A percentile compares a stretch with the other conserved stretches of the same genome.
phyloP scores from a whole-genome alignment of 192 early-diverging fungal species.

The Backusella australiensis region DNA sequence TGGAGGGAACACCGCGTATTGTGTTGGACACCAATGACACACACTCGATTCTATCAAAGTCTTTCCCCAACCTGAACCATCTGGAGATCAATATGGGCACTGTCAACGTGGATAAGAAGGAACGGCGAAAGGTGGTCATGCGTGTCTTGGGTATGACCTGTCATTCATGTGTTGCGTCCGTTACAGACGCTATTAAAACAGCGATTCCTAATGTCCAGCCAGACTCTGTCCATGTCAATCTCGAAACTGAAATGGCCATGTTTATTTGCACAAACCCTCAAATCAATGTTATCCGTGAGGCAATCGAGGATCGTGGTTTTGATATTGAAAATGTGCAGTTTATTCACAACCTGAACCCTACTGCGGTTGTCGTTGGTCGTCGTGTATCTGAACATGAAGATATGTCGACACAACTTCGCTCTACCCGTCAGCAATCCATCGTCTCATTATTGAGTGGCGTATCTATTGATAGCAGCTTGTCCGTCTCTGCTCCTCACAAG shows the following conservation, averaged over 20 bases:
- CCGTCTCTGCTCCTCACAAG: background rate
- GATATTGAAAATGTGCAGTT: slow-evolving; percentile 39
- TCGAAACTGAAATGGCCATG: slow-evolving; percentile 39
- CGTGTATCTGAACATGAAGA: background rate
- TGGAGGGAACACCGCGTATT: slow-evolving; percentile 20
- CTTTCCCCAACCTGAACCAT: background rate
- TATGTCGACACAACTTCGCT: background rate
- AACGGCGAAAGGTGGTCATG: slow-evolving; percentile 27
- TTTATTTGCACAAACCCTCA: slow-evolving; percentile 19
- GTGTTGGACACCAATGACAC: background rate
- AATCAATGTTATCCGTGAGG: slow-evolving; percentile 25
- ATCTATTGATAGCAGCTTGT: background rate
- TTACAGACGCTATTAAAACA: slow-evolving; percentile 52
- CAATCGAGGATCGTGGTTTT: slow-evolving; percentile 68
- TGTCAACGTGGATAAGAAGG: background rate
- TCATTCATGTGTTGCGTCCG: slow-evolving; percentile 72
- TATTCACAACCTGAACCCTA: slow-evolving; percentile 22
- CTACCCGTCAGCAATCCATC: background rate
- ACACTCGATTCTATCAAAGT: background rate
- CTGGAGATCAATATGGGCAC: background rate
- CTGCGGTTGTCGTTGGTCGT: background rate
- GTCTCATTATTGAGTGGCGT: slow-evolving; percentile 1
- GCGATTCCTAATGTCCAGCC: slow-evolving; percentile 47
- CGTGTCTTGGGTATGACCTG: slow-evolving; percentile 81
- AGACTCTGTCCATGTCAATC: slow-evolving; percentile 42